Conservation (phyloP, 768 basidiomycete genomes). For the Hygrocybe punicea region DNA sequence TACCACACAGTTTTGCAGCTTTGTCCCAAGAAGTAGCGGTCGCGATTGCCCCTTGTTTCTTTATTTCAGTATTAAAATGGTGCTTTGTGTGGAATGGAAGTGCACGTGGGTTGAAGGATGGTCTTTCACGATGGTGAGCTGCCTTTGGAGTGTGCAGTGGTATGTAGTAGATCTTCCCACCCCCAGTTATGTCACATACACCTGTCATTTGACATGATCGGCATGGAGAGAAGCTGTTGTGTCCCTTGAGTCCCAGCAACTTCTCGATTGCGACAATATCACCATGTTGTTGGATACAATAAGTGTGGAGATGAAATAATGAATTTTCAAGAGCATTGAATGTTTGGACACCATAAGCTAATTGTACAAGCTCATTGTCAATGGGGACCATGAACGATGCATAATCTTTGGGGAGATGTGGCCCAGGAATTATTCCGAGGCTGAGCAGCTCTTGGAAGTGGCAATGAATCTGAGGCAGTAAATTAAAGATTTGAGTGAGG, state of each 20-base stretch:
- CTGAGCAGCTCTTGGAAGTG: conserved; percentile 33
- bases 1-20: conserved; percentile 27
- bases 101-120: conserved; percentile 10
- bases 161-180: conserved; percentile 22
- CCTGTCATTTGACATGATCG: conserved; percentile 33
- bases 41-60: conserved; percentile 1
- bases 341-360: conserved; percentile 35
- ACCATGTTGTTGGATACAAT: conserved; percentile 25
- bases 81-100: conserved; percentile 20
- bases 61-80: background rate
- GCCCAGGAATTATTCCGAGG: conserved; percentile 46
- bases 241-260: conserved; percentile 35
- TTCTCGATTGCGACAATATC: conserved; percentile 35
- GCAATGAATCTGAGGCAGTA: conserved; percentile 32
- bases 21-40: too few species aligned
- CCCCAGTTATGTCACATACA: conserved; percentile 4
- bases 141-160: conserved; percentile 14
- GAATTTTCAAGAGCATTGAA: conserved; percentile 28
- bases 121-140: background rate
- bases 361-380: conserved; percentile 34
- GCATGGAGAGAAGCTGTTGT: conserved; percentile 34
- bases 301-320: conserved; percentile 28
- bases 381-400: conserved; percentile 45
- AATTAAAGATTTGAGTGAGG: conserved; percentile 37
- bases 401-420: conserved; percentile 40